A percentile compares a stretch with the other conserved stretches of the same genome.
phyloP scores from a whole-genome alignment of 2,329 filamentous ascomycete genomes.

The Cytospora mali region DNA sequence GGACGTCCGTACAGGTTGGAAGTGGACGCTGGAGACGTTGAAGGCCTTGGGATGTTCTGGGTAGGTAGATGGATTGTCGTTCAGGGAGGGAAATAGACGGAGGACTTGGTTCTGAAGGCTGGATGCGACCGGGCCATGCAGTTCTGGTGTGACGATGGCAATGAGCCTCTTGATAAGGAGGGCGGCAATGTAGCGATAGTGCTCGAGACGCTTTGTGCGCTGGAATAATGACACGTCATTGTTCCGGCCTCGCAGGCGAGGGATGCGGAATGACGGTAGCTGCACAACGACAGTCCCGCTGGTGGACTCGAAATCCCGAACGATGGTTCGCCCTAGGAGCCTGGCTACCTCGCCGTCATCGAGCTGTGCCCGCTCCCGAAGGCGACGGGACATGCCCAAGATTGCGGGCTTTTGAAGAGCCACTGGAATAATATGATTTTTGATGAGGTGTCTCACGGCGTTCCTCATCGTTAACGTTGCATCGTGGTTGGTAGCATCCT shows the following conservation, averaged over 20 bases:
- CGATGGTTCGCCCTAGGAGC: constrained; percentile 54
- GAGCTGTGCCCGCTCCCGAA: constrained; percentile 45
- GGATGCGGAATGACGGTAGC: constrained; percentile 43
- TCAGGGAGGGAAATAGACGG: constrained; percentile 52
- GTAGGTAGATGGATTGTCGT: constrained; percentile 20
- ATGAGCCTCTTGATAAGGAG: constrained; percentile 52
- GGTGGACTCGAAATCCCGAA: constrained; percentile 51
- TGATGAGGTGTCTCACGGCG: constrained; percentile 70
- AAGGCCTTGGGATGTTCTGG: constrained; percentile 39
- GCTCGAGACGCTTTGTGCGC: constrained; percentile 36
- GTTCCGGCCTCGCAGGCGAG: constrained; percentile 28
- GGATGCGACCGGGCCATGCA: constrained; percentile 44
- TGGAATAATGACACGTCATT: constrained; percentile 31
- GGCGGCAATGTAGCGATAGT: constrained; percentile 48
- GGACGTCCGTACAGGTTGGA: constrained; percentile 41
- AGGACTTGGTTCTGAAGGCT: constrained; percentile 50
- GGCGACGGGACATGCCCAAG: constrained; percentile 59
- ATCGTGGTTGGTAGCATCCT: constrained; percentile 83
- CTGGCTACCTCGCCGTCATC: constrained; percentile 57
- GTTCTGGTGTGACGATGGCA: constrained; percentile 53
- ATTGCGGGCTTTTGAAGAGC: constrained; percentile 70
- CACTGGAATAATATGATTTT: constrained; percentile 62
- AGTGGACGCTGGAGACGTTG: constrained; percentile 51
- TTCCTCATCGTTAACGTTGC: constrained; percentile 78
- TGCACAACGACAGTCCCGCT: constrained; percentile 51